phyloP scores from a whole-genome alignment of 192 early-diverging fungal genomes.

The Podila epigama region DNA sequence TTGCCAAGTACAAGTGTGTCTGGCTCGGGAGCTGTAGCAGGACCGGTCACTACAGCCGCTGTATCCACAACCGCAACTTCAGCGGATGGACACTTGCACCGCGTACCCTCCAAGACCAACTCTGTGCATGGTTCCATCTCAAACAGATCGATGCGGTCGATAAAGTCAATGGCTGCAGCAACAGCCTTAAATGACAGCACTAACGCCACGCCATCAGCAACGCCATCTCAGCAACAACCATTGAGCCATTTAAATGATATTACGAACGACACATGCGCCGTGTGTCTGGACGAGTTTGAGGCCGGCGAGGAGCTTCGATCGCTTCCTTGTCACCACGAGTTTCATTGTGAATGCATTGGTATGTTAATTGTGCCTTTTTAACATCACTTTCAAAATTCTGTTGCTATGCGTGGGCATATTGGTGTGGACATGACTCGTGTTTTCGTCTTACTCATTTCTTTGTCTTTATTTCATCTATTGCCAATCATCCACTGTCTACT shows the following conservation, averaged over 20 bases:
- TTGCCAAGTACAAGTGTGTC: background rate
- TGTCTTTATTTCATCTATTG: background rate
- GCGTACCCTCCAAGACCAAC: conserved; percentile 1
- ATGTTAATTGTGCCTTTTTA: too few relatives aligned
- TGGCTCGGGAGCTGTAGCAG: background rate
- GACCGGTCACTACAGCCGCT: background rate
- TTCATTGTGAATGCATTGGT: conserved; percentile 53
- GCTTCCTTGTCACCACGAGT: conserved; percentile 49
- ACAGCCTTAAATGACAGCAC: conserved; percentile 13
- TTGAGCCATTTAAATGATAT: background rate
- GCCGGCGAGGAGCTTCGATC: conserved; percentile 42
- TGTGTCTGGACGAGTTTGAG: conserved; percentile 52
- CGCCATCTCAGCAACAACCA: background rate
- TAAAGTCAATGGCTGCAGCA: conserved; percentile 19
- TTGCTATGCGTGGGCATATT: too few relatives aligned
- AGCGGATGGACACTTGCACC: background rate
- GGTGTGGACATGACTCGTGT: too few relatives aligned
- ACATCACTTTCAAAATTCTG: too few relatives aligned
- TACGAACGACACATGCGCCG: conserved; percentile 48
- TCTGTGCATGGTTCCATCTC: conserved; percentile 19
- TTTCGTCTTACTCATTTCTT: background rate
- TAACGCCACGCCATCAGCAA: background rate
- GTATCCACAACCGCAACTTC: background rate
- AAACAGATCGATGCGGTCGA: conserved; percentile 19
- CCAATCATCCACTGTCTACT: too few relatives aligned